These are phyloP conservation scores for Aspergillus sclerotiicarbonarius DNA, from an alignment of 495 filamentous ascomycete genomes.

Conservation along the genomic window DNA sequence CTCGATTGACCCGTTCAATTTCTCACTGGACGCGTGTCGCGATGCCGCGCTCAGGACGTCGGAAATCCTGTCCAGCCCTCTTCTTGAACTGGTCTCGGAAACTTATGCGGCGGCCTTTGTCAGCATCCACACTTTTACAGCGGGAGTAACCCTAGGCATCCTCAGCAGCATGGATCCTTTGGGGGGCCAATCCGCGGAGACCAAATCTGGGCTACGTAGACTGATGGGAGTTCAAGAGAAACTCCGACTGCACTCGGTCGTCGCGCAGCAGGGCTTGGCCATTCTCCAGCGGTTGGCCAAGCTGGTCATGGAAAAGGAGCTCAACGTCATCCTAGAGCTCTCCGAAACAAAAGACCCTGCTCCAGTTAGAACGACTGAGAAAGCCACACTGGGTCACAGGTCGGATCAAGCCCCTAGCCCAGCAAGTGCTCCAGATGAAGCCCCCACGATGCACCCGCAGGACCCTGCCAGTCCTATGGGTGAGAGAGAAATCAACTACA, in stretches of 20 bases:
- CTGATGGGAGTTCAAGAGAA: conserved; percentile 24
- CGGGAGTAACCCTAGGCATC: conserved; percentile 26
- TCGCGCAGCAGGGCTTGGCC: conserved; percentile 26
- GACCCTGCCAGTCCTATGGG: too few relatives aligned
- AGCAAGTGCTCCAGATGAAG: neutral
- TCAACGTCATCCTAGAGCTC: conserved; percentile 23
- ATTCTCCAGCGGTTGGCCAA: conserved; percentile 25
- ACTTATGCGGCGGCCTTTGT: conserved; percentile 33
- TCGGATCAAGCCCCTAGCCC: neutral
- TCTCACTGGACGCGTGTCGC: conserved; percentile 21
- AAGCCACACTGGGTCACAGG: neutral
- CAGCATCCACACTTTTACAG: conserved; percentile 32
- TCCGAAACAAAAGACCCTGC: neutral
- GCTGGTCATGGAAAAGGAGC: conserved; percentile 31
- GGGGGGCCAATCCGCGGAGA: conserved; percentile 12
- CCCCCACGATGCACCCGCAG: too few relatives aligned
- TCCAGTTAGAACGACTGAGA: neutral
- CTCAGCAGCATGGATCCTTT: conserved; percentile 28
- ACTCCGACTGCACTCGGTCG: conserved; percentile 19
- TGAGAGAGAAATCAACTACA: too few relatives aligned
- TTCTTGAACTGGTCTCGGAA: conserved; percentile 23
- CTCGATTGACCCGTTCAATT: conserved; percentile 7
- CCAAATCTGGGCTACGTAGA: conserved; percentile 22
- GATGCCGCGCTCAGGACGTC: conserved; percentile 29
- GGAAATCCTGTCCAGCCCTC: conserved; percentile 7